These are phyloP conservation scores for Bipolaris oryzae DNA, from an alignment of 2,329 filamentous ascomycete genomes.

Conservation along the genomic window DNA sequence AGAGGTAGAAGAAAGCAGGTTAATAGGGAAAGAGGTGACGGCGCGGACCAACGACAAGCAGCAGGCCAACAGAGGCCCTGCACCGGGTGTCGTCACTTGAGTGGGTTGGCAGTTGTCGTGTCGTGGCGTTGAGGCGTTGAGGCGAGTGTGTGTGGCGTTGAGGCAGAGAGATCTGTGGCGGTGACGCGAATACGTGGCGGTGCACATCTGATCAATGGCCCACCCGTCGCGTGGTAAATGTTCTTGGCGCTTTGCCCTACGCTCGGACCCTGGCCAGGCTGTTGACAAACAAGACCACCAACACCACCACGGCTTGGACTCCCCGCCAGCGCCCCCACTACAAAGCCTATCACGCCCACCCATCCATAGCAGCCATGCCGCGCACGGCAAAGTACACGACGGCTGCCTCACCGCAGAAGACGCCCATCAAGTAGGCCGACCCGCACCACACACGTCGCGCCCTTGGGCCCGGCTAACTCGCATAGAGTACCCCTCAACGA, in stretches of 20 bases:
- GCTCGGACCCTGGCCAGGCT: conserved; percentile 6
- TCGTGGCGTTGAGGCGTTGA: too few relatives aligned
- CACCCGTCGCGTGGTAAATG: background rate
- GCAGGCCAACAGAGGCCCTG: background rate
- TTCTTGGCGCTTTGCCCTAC: background rate
- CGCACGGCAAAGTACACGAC: conserved; percentile 57
- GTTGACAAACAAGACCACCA: conserved; percentile 32
- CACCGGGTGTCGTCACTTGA: background rate
- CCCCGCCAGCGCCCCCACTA: background rate
- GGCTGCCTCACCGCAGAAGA: conserved; percentile 57
- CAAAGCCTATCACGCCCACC: conserved; percentile 17
- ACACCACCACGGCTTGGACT: background rate
- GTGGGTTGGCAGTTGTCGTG: background rate
- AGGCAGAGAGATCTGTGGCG: background rate
- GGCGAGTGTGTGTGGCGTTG: background rate
- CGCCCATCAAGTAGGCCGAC: conserved; percentile 35
- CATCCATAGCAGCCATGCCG: conserved; percentile 54
- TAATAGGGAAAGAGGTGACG: background rate
- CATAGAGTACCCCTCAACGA: conserved; percentile 92
- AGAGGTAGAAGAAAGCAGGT: background rate
- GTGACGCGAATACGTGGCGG: background rate
- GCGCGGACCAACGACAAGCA: too few relatives aligned
- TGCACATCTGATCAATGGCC: background rate
- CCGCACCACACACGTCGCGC: background rate
- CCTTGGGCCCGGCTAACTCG: conserved; percentile 1